Conservation (phyloP, 139 green algal genomes). For the Chlorella sp. region DNA sequence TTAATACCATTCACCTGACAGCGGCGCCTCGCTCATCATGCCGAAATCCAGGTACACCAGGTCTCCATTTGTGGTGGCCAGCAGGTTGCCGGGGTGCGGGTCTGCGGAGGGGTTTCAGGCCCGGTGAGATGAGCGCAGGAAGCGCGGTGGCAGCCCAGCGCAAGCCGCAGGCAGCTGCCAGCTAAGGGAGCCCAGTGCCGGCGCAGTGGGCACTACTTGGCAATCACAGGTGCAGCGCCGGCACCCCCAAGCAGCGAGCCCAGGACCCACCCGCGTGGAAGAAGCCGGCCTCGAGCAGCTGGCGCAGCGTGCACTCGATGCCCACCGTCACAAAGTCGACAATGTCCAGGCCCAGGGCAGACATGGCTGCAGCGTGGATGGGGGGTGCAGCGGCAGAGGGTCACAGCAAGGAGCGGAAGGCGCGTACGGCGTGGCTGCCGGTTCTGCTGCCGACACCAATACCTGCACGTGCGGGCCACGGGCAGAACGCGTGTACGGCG, state of each 20-base stretch:
- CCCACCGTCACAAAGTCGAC: constrained; percentile 95
- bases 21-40: constrained; percentile 94
- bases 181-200: background rate
- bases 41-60: constrained; percentile 94
- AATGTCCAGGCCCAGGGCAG: constrained; percentile 76
- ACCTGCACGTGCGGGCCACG: too few relatives aligned
- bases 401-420: too few relatives aligned
- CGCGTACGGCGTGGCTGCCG: too few relatives aligned
- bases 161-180: background rate
- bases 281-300: constrained; percentile 85
- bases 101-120: constrained; percentile 45
- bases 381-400: background rate
- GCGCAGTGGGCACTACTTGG: background rate
- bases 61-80: constrained; percentile 85
- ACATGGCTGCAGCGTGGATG: constrained; percentile 50
- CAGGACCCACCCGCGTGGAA: constrained; percentile 76
- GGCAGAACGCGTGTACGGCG: too few relatives aligned
- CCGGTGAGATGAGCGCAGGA: background rate
- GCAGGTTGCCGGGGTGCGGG: constrained; percentile 88
- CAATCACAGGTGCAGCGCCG: background rate
- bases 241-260: background rate
- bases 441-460: too few relatives aligned
- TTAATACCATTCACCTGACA: constrained; percentile 22
- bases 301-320: constrained; percentile 93
- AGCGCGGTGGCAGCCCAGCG: background rate